A percentile compares a stretch with the other conserved stretches of the same genome.
Conservation (phyloP, 306 rosid genomes). For the Luffa aegyptiaca region DNA sequence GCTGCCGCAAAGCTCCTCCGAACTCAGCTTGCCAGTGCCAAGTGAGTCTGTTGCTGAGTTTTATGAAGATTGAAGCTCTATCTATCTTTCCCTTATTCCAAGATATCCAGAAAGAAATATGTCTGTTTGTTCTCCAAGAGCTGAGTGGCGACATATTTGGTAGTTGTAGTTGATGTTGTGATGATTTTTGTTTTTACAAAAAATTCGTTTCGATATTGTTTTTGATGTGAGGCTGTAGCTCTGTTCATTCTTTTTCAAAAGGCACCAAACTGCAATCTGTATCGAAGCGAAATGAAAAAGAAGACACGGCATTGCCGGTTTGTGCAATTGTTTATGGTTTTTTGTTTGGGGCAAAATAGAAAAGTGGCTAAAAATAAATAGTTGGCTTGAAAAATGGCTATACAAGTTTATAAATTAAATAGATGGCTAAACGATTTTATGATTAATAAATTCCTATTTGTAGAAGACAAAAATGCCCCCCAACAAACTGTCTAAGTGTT, state of each 20-base stretch:
- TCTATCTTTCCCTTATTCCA: not conserved
- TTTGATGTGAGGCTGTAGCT: not conserved
- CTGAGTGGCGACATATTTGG: not conserved
- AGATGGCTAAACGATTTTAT: too few relatives aligned
- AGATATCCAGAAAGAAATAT: not conserved
- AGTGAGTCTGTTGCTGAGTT: conserved; percentile 22
- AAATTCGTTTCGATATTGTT: not conserved
- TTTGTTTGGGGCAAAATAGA: too few relatives aligned
- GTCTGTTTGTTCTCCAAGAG: not conserved
- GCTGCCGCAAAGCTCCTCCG: conserved; percentile 77
- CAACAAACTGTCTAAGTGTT: too few relatives aligned
- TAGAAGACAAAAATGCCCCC: too few relatives aligned
- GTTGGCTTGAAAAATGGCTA: too few relatives aligned
- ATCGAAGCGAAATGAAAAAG: not conserved
- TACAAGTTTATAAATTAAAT: too few relatives aligned
- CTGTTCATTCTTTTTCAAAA: not conserved
- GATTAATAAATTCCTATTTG: too few relatives aligned
- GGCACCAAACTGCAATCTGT: not conserved
- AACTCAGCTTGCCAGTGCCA: conserved; percentile 37
- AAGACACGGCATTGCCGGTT: not conserved
- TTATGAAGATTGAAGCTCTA: not conserved
- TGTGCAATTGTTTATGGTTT: not conserved
- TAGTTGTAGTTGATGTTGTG: not conserved
- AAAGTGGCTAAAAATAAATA: too few relatives aligned
- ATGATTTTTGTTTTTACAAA: not conserved